Percentiles rank a stretch among this genome's conserved stretches.
Evolutionary conservation across 495 filamentous ascomycete species (phyloP).

Genomic region (Rusavskia elegans): DNA sequence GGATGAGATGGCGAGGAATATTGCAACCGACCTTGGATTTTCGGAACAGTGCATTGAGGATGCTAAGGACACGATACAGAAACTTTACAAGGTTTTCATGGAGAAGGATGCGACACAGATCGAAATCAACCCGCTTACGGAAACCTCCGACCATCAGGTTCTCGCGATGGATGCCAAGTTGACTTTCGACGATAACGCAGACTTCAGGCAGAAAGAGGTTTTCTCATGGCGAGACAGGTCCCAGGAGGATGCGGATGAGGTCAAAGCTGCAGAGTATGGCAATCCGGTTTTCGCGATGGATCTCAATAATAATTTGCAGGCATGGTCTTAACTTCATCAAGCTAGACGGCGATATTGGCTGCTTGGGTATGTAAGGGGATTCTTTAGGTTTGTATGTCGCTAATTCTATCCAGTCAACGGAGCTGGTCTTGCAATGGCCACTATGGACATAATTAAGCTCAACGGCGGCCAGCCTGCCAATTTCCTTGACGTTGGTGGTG

Average conservation of each 20-base stretch:
- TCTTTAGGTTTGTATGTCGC: neutral
- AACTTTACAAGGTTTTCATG: constrained; percentile 95
- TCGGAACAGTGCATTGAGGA: constrained; percentile 92
- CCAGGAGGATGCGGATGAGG: constrained; percentile 95
- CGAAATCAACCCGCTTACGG: constrained; percentile 95
- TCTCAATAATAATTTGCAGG: constrained; percentile 16
- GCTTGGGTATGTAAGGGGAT: constrained; percentile 38
- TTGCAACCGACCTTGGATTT: constrained; percentile 88
- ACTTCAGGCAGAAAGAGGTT: constrained; percentile 92
- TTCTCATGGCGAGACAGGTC: constrained; percentile 86
- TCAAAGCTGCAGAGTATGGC: constrained; percentile 72
- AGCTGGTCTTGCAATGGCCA: constrained; percentile 97
- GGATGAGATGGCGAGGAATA: constrained; percentile 79
- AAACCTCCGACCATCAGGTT: constrained; percentile 94
- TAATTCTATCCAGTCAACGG: constrained; percentile 57
- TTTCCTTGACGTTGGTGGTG: constrained; percentile 97
- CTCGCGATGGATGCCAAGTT: constrained; percentile 99
- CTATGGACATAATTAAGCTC: constrained; percentile 99
- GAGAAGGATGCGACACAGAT: constrained; percentile 98
- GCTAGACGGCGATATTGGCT: constrained; percentile 97
- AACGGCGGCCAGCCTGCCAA: constrained; percentile 94
- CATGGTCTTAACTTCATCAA: constrained; percentile 97
- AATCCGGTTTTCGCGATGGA: neutral
- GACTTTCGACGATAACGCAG: constrained; percentile 94
- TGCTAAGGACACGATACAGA: constrained; percentile 89